These are phyloP conservation scores for Irpex rosettiformis DNA, from an alignment of 1,284 basidiomycete species.

Conservation along the genomic window DNA sequence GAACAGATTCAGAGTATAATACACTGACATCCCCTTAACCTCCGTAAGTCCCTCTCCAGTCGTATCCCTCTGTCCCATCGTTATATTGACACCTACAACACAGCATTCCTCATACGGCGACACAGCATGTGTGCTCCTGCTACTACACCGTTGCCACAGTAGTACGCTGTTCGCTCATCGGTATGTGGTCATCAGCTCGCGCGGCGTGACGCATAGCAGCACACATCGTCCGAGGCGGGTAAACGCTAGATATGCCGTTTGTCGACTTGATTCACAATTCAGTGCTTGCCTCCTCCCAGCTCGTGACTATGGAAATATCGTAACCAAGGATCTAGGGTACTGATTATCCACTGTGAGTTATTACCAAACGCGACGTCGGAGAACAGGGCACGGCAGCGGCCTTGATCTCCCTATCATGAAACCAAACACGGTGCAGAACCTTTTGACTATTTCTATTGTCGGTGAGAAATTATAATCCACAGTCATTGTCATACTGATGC, in stretches of 20 bases:
- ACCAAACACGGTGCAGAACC: too few relatives aligned
- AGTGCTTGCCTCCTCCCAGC: too few relatives aligned
- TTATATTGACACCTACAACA: constrained; percentile 4
- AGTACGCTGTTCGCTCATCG: background rate
- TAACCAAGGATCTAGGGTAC: background rate
- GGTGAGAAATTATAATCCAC: too few relatives aligned
- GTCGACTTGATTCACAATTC: too few relatives aligned
- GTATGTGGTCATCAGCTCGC: background rate
- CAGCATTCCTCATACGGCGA: constrained; percentile 8
- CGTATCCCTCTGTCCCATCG: constrained; percentile 1
- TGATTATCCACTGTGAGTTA: background rate
- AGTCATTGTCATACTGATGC: too few relatives aligned
- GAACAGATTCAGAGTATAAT: background rate
- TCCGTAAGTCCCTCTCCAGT: background rate
- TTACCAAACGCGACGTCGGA: background rate
- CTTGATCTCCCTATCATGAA: too few relatives aligned
- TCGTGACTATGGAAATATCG: too few relatives aligned
- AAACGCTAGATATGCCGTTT: too few relatives aligned
- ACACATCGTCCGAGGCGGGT: too few relatives aligned
- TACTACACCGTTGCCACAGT: background rate
- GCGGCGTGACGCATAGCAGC: background rate
- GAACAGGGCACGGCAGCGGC: too few relatives aligned
- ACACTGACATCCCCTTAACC: background rate
- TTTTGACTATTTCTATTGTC: too few relatives aligned
- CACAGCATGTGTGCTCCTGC: constrained; percentile 9